A percentile compares a stretch with the other conserved stretches of the same genome.
Evolutionary conservation across 768 basidiomycete species (phyloP).

Genomic region (Kwoniella sp.): DNA sequence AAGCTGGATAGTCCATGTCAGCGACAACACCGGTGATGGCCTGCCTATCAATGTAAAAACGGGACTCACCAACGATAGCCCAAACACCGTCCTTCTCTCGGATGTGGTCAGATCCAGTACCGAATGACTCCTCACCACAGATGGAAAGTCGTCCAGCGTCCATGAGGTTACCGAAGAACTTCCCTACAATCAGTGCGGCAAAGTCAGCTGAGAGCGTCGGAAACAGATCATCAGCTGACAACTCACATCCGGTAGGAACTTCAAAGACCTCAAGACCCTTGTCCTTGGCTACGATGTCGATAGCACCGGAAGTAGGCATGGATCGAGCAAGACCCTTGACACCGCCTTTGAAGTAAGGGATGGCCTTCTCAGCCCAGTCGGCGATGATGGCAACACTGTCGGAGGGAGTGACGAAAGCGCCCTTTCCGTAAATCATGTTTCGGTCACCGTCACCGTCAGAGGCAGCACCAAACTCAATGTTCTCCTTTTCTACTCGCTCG

Average conservation of each 20-base stretch:
- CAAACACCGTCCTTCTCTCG: conserved; percentile 99
- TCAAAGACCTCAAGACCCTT: conserved; percentile 92
- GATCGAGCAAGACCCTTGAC: conserved; percentile 93
- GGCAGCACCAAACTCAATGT: conserved; percentile 91
- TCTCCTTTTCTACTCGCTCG: conserved; percentile 79
- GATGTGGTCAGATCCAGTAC: conserved; percentile 99
- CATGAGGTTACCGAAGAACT: conserved; percentile 99
- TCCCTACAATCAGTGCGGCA: conserved; percentile 62
- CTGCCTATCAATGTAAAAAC: too few species aligned
- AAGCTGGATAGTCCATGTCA: conserved; percentile 62
- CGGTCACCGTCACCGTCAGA: conserved; percentile 97
- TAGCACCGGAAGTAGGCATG: conserved; percentile 97
- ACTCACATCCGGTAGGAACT: conserved; percentile 80
- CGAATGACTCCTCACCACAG: conserved; percentile 98
- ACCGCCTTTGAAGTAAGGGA: conserved; percentile 65
- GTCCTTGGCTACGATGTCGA: conserved; percentile 91
- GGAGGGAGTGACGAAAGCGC: conserved; percentile 95
- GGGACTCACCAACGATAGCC: conserved; percentile 91
- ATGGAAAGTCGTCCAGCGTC: conserved; percentile 96
- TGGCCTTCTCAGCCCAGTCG: conserved; percentile 71
- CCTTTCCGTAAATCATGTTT: conserved; percentile 99
- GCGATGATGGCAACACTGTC: conserved; percentile 99
- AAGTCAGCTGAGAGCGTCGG: conserved; percentile 4
- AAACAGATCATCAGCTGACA: neutral
- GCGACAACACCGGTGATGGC: too few species aligned